Percentiles rank a stretch among this genome's conserved stretches.
phyloP scores from a whole-genome alignment of 306 rosid genomes.

The Neltuma alba region DNA sequence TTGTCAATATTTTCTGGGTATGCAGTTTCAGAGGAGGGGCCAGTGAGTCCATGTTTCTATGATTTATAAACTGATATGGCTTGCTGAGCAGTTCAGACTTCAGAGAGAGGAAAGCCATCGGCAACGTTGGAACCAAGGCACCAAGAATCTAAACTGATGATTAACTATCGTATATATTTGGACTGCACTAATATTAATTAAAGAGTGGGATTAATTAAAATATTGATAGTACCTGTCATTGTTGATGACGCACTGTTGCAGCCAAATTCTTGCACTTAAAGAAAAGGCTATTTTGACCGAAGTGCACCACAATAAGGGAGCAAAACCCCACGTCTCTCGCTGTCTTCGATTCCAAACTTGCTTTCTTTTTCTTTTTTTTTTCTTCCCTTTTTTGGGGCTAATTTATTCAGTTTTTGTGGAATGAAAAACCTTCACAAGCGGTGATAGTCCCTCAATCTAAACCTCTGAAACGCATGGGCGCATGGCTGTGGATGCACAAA shows the following conservation, averaged over 20 bases:
- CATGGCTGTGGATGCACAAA: background rate
- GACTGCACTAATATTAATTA: background rate
- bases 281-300: conserved; percentile 67
- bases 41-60: conserved; percentile 31
- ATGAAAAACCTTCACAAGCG: background rate
- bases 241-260: conserved; percentile 52
- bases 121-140: conserved; percentile 14
- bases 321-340: conserved; percentile 73
- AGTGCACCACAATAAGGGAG: conserved; percentile 73
- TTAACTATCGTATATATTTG: background rate
- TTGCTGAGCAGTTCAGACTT: conserved; percentile 20
- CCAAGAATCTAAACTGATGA: conserved; percentile 17
- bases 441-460: conserved; percentile 20
- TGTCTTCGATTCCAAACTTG: conserved; percentile 37
- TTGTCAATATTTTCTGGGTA: conserved; percentile 3
- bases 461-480: conserved; percentile 14
- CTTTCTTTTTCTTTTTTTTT: background rate
- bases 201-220: conserved; percentile 23
- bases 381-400: no score
- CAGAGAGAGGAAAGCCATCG: conserved; percentile 6
- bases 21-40: conserved; percentile 6
- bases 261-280: conserved; percentile 59
- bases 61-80: background rate
- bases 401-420: background rate
- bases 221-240: conserved; percentile 24